phyloP scores from a whole-genome alignment of 441 rosid genomes.

The Croton laevigatus region DNA sequence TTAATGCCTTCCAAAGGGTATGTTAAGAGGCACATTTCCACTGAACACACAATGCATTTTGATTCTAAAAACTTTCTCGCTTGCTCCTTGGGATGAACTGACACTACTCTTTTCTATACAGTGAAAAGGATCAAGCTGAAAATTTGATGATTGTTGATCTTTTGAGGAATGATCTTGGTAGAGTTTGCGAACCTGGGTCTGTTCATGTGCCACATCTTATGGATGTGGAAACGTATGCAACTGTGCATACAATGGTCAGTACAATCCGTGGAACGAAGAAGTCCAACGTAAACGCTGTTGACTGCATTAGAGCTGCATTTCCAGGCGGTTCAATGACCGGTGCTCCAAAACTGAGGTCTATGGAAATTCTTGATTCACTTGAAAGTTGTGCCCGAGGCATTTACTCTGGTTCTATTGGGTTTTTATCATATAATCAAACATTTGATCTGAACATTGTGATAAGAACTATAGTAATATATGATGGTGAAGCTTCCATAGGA shows the following conservation, averaged over 20 bases:
- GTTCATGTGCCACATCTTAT: constrained; percentile 90
- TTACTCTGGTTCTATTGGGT: constrained; percentile 91
- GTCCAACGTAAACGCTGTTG: constrained; percentile 57
- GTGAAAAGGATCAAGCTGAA: constrained; percentile 98
- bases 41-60: neutral
- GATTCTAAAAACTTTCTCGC: neutral
- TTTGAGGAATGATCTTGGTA: constrained; percentile 90
- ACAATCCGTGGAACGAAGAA: constrained; percentile 71
- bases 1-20: too few species aligned
- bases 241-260: constrained; percentile 98
- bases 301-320: constrained; percentile 83
- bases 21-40: neutral
- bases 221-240: constrained; percentile 95
- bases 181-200: constrained; percentile 84
- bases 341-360: constrained; percentile 93
- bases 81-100: constrained; percentile 9
- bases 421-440: constrained; percentile 76
- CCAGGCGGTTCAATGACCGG: constrained; percentile 99
- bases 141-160: constrained; percentile 98
- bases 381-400: constrained; percentile 83
- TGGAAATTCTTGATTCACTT: constrained; percentile 78
- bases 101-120: constrained; percentile 23
- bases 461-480: constrained; percentile 77
- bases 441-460: constrained; percentile 92
- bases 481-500: constrained; percentile 86